Conservation (phyloP, 306 rosid genomes). For the Delonix regia region DNA sequence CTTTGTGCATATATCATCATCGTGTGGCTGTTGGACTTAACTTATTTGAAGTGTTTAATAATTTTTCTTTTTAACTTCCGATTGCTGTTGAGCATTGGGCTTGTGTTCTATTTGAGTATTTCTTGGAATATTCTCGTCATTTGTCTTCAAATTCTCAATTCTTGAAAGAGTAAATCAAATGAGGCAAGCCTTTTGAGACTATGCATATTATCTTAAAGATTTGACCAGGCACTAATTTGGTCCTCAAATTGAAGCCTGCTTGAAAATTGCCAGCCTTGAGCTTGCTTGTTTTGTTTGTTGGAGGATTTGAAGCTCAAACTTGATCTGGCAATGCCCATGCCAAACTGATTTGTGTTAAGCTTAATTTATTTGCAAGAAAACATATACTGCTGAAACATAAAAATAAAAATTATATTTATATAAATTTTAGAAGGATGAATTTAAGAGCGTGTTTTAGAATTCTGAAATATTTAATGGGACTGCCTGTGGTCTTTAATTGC, state of each 20-base stretch:
- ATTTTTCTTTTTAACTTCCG: neutral
- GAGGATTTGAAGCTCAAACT: neutral
- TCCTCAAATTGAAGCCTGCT: neutral
- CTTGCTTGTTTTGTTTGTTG: neutral
- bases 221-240: neutral
- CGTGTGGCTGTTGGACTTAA: slow-evolving; percentile 21
- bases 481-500: neutral
- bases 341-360: neutral
- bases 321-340: neutral
- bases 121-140: neutral
- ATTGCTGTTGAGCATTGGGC: neutral
- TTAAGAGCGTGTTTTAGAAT: neutral
- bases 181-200: neutral
- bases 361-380: neutral
- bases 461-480: neutral
- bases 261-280: neutral
- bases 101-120: neutral
- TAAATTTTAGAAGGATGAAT: neutral
- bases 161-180: neutral
- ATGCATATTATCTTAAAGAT: neutral
- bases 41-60: neutral
- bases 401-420: neutral
- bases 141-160: neutral
- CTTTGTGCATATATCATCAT: slow-evolving; percentile 35
- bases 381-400: neutral